phyloP scores from a whole-genome alignment of 2,329 filamentous ascomycete species.

The Cordyceps farinosa region DNA sequence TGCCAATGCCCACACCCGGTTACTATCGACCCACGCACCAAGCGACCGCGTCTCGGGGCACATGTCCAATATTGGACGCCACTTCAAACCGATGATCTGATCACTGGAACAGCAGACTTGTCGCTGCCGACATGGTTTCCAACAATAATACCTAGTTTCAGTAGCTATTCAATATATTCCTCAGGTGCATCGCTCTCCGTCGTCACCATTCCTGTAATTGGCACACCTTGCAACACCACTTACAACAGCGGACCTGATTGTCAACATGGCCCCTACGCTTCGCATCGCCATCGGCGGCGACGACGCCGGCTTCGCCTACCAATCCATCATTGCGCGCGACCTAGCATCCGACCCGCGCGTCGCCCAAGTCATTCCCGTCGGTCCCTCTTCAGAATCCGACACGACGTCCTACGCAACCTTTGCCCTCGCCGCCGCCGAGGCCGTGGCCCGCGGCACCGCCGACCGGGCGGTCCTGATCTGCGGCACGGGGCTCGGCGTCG shows the following conservation, averaged over 20 bases:
- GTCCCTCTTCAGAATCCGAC: constrained; percentile 61
- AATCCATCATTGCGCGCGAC: constrained; percentile 69
- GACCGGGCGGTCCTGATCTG: constrained; percentile 81
- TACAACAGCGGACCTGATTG: too few relatives aligned
- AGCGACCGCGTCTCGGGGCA: constrained; percentile 8
- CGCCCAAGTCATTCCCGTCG: constrained; percentile 66
- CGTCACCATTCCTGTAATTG: too few relatives aligned
- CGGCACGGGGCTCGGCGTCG: constrained; percentile 81
- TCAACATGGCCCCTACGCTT: neutral
- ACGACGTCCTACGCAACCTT: constrained; percentile 79
- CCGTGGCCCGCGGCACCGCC: constrained; percentile 59
- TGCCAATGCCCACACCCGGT: too few relatives aligned
- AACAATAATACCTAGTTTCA: too few relatives aligned
- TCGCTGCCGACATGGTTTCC: too few relatives aligned
- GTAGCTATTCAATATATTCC: too few relatives aligned
- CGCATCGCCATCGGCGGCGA: constrained; percentile 1
- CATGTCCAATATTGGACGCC: neutral
- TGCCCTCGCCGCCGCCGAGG: constrained; percentile 65
- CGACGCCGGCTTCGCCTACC: constrained; percentile 74
- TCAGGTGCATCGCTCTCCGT: too few relatives aligned
- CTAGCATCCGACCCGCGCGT: constrained; percentile 66
- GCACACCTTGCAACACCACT: too few relatives aligned
- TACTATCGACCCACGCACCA: neutral
- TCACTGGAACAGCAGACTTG: neutral
- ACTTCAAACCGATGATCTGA: neutral